phyloP scores from a whole-genome alignment of 306 rosid genomes.

The Prosopis cineraria region DNA sequence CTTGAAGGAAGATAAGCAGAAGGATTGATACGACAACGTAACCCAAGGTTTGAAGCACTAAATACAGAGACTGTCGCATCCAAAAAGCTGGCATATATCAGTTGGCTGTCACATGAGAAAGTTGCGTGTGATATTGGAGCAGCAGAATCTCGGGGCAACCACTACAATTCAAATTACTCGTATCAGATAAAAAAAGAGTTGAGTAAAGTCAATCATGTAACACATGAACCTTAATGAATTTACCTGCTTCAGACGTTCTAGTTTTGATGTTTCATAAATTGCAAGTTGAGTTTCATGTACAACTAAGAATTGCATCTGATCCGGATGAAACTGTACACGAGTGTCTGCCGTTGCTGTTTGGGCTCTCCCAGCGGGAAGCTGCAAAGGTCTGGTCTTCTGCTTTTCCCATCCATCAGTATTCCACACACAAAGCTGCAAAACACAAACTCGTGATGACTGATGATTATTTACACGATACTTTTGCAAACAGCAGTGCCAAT shows the following conservation, averaged over 20 bases:
- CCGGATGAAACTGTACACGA: conserved; percentile 95
- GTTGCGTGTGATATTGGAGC: conserved; percentile 95
- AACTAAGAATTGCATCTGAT: conserved; percentile 82
- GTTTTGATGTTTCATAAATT: conserved; percentile 82
- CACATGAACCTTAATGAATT: conserved; percentile 1
- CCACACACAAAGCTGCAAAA: conserved; percentile 83
- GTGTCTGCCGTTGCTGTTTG: conserved; percentile 79
- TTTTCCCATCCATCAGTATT: conserved; percentile 95
- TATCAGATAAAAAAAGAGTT: conserved; percentile 26
- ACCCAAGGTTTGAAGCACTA: conserved; percentile 72
- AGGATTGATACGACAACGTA: conserved; percentile 88
- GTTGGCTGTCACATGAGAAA: conserved; percentile 96
- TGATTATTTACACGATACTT: conserved; percentile 16
- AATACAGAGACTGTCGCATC: conserved; percentile 84
- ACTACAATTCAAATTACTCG: conserved; percentile 49
- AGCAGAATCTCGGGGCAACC: conserved; percentile 74
- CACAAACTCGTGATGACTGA: conserved; percentile 15
- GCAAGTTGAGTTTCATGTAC: conserved; percentile 98
- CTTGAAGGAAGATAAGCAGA: conserved; percentile 80
- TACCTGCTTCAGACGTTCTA: conserved; percentile 87
- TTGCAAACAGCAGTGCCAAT: not conserved
- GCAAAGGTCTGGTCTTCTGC: conserved; percentile 78
- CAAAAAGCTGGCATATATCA: conserved; percentile 86
- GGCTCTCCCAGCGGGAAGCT: conserved; percentile 82
- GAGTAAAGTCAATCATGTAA: not conserved